phyloP scores from a whole-genome alignment of 1,284 basidiomycete species.

The Rhodotorula sp. region DNA sequence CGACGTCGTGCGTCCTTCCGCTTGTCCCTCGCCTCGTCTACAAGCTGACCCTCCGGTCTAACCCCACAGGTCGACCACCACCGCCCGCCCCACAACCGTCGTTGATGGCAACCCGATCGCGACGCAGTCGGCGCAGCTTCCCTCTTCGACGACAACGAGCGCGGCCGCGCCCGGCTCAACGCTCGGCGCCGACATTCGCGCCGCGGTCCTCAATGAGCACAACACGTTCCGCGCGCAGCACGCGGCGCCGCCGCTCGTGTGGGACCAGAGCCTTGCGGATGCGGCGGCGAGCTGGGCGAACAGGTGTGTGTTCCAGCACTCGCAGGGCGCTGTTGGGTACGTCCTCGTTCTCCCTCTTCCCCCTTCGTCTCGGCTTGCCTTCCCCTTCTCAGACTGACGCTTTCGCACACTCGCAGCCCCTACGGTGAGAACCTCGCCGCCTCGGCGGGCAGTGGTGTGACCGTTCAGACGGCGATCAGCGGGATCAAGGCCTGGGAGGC shows the following conservation, averaged over 20 bases:
- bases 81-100: background rate
- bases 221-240: conserved; percentile 35
- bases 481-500: conserved; percentile 27
- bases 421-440: conserved; percentile 41
- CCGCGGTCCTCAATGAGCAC: conserved; percentile 29
- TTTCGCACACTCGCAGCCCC: background rate
- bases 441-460: conserved; percentile 6
- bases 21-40: background rate
- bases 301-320: conserved; percentile 34
- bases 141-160: background rate
- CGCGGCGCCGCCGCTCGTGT: conserved; percentile 21
- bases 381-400: too few species aligned
- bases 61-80: background rate
- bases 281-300: conserved; percentile 30
- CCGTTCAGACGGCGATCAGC: conserved; percentile 3
- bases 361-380: background rate
- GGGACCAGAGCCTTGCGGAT: conserved; percentile 21
- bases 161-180: background rate
- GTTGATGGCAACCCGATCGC: background rate
- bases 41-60: background rate
- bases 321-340: conserved; percentile 29
- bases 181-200: conserved; percentile 3
- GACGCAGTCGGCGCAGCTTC: background rate
- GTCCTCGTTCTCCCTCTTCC: background rate
- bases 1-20: background rate